Percentiles rank a stretch among this genome's conserved stretches.
Conservation (phyloP, 148 eudicot species). For the Hydrangea macrophylla region DNA sequence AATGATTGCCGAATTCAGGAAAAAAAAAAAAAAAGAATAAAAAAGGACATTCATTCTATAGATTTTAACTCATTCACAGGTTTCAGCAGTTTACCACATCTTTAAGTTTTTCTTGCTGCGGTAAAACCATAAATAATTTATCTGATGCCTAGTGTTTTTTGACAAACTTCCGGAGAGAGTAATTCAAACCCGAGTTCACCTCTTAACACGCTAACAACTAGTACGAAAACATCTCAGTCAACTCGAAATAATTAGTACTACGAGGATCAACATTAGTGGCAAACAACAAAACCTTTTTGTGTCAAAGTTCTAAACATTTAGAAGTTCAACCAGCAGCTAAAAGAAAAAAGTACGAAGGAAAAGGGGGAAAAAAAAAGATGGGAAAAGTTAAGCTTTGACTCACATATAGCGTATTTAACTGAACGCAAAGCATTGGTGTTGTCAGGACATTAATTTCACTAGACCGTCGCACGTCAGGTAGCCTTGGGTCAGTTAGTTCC, state of each 20-base stretch:
- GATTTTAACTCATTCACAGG: not conserved
- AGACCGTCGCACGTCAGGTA: conserved; percentile 75
- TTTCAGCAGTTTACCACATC: not conserved
- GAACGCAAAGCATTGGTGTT: conserved; percentile 82
- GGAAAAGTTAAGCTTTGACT: conserved; percentile 29
- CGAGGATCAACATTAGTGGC: too few species aligned
- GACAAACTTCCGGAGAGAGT: not conserved
- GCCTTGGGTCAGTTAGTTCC: conserved; percentile 69
- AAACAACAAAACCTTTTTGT: too few species aligned
- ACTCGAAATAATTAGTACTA: too few species aligned
- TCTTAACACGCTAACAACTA: not conserved
- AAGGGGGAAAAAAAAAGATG: not conserved
- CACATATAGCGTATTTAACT: conserved; percentile 88
- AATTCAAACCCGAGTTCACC: conserved; percentile 7
- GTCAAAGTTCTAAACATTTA: not conserved
- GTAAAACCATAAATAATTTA: not conserved
- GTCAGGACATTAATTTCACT: conserved; percentile 69
- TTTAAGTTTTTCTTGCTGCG: not conserved
- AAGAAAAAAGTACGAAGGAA: not conserved
- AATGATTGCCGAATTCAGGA: not conserved
- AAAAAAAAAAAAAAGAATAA: not conserved
- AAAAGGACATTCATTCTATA: not conserved
- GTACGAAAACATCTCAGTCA: not conserved
- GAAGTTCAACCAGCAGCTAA: not conserved
- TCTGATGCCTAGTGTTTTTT: not conserved